Percentiles rank a stretch among this genome's conserved stretches.
Evolutionary conservation across 768 basidiomycete genomes (phyloP).

Genomic region (Baorangia bicolor): DNA sequence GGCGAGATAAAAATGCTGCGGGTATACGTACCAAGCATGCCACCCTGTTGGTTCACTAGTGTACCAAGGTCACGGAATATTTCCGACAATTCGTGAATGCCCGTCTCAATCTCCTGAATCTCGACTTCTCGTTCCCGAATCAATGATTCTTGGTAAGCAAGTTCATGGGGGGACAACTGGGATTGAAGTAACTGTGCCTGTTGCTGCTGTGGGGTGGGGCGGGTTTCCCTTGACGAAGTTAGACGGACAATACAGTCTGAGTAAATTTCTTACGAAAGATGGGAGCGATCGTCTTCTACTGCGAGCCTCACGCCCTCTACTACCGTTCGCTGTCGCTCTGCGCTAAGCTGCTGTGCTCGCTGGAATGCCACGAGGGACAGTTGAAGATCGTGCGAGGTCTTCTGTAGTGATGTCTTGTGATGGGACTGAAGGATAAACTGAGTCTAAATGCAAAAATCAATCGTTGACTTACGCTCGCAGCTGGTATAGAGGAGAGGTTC

Average conservation of each 20-base stretch:
- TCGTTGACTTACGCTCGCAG: slow-evolving; percentile 47
- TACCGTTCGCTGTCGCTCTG: slow-evolving; percentile 84
- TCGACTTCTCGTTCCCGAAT: slow-evolving; percentile 82
- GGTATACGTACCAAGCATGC: slow-evolving; percentile 76
- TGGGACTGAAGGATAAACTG: slow-evolving; percentile 51
- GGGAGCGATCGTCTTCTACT: slow-evolving; percentile 69
- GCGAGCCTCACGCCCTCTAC: slow-evolving; percentile 84
- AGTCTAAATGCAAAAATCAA: background rate
- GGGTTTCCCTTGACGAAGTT: slow-evolving; percentile 31
- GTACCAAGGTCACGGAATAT: slow-evolving; percentile 97
- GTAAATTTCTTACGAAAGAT: slow-evolving; percentile 19
- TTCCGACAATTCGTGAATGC: slow-evolving; percentile 93
- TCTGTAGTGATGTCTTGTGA: slow-evolving; percentile 82
- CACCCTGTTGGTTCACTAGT: slow-evolving; percentile 90
- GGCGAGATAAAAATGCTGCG: background rate
- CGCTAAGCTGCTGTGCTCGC: slow-evolving; percentile 85
- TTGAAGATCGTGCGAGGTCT: slow-evolving; percentile 92
- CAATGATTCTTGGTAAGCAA: slow-evolving; percentile 93
- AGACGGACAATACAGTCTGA: background rate
- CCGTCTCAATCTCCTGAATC: slow-evolving; percentile 94
- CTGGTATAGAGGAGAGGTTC: slow-evolving; percentile 72
- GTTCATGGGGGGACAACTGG: slow-evolving; percentile 84
- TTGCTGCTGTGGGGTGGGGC: slow-evolving; percentile 54
- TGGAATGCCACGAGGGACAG: slow-evolving; percentile 90
- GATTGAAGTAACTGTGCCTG: slow-evolving; percentile 69